These are phyloP conservation scores for Aureobasidium sp. DNA, from an alignment of 2,329 filamentous ascomycete species.

Conservation along the genomic window DNA sequence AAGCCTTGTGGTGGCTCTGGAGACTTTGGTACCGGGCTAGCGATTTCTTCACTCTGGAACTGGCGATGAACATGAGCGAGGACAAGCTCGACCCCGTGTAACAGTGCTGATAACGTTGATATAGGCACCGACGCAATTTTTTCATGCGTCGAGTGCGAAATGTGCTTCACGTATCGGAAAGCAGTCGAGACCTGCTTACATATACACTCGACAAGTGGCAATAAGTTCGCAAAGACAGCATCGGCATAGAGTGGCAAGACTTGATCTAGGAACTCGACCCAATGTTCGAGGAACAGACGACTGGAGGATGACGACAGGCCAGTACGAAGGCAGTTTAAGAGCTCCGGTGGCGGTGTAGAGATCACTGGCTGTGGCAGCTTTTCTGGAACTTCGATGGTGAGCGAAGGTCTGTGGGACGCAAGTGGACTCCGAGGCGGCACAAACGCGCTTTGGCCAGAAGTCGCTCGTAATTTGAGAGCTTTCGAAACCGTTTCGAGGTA, in stretches of 20 bases:
- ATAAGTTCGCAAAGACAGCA: conserved; percentile 80
- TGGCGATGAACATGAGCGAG: conserved; percentile 81
- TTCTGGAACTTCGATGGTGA: conserved; percentile 7
- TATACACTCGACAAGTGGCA: conserved; percentile 85
- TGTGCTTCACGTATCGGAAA: conserved; percentile 62
- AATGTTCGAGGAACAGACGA: conserved; percentile 76
- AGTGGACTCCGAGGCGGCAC: neutral
- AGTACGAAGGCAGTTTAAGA: conserved; percentile 79
- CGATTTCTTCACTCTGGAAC: conserved; percentile 58
- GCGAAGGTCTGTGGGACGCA: conserved; percentile 1
- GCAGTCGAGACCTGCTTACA: conserved; percentile 68
- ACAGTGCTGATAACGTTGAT: conserved; percentile 68
- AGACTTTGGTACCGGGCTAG: conserved; percentile 61
- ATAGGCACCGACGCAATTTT: conserved; percentile 24
- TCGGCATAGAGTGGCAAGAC: conserved; percentile 78
- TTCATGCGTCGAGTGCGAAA: conserved; percentile 41
- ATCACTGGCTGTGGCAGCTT: neutral
- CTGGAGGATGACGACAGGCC: conserved; percentile 71
- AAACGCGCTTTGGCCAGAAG: neutral
- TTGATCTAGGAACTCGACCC: conserved; percentile 79
- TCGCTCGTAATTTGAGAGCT: conserved; percentile 11
- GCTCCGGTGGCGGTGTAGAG: conserved; percentile 53
- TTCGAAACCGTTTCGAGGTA: conserved; percentile 16
- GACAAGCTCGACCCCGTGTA: conserved; percentile 90
- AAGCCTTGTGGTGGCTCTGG: conserved; percentile 81